A percentile compares a stretch with the other conserved stretches of the same genome.
Evolutionary conservation across 495 filamentous ascomycete genomes (phyloP).

Genomic region (Aspergillus homomorphus): DNA sequence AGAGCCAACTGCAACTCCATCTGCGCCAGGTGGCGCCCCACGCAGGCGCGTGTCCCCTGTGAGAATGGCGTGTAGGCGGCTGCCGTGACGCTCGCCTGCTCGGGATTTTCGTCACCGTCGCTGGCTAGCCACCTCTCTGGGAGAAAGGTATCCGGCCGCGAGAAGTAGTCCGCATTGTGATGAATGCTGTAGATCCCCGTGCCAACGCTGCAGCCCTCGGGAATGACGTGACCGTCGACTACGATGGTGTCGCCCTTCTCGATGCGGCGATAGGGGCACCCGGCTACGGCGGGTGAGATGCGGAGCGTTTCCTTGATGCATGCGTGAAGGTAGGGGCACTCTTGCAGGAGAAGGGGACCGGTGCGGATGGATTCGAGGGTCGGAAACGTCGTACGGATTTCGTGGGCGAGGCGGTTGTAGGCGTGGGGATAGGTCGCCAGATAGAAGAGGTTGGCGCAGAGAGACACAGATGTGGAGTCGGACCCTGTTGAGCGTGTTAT

Average conservation of each 20-base stretch:
- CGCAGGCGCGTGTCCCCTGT: background rate
- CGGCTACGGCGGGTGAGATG: conserved; percentile 60
- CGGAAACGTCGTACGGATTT: conserved; percentile 22
- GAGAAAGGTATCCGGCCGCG: conserved; percentile 45
- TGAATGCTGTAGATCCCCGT: conserved; percentile 55
- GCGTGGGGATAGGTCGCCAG: conserved; percentile 20
- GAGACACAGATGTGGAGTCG: conserved; percentile 31
- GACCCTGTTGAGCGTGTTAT: background rate
- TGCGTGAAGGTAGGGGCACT: conserved; percentile 45
- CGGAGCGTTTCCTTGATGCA: conserved; percentile 73
- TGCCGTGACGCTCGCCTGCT: background rate
- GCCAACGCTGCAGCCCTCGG: conserved; percentile 51
- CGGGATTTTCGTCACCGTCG: background rate
- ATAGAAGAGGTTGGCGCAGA: conserved; percentile 32
- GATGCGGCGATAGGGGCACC: conserved; percentile 58
- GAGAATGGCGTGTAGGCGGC: conserved; percentile 3
- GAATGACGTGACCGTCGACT: conserved; percentile 53
- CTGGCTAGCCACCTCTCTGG: conserved; percentile 41
- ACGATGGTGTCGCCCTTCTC: conserved; percentile 50
- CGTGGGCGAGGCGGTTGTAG: conserved; percentile 15
- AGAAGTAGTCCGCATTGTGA: conserved; percentile 52
- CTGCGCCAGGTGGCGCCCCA: conserved; percentile 7
- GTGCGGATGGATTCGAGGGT: background rate
- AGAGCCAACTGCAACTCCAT: conserved; percentile 5
- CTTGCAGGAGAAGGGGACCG: conserved; percentile 5